Conservation (phyloP, 208 protist genomes). For the Crithidia expoeki region DNA sequence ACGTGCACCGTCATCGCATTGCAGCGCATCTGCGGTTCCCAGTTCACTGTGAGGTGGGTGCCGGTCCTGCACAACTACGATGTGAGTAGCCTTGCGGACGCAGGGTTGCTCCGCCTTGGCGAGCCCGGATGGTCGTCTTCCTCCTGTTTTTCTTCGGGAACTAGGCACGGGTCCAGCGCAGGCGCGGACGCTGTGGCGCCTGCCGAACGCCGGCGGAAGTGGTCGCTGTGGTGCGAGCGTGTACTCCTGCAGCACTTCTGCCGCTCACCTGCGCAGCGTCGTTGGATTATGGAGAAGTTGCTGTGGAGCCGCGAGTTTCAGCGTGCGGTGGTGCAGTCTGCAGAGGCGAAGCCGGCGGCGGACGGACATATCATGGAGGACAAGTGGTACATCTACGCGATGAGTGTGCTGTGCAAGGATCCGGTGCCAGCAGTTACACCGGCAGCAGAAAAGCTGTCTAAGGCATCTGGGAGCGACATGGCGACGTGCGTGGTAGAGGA, state of each 20-base stretch:
- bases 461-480: no score
- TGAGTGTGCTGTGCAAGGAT: slow-evolving; percentile 18
- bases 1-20: slow-evolving; percentile 35
- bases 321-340: not conserved
- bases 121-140: not conserved
- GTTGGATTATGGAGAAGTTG: slow-evolving; percentile 20
- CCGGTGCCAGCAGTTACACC: not conserved
- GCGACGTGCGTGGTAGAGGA: not conserved
- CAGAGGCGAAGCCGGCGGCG: not conserved
- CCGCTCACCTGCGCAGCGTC: slow-evolving; percentile 26
- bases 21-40: slow-evolving; percentile 32
- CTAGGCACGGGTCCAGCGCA: not conserved
- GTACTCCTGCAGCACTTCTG: slow-evolving; percentile 27
- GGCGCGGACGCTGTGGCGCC: not conserved
- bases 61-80: slow-evolving; percentile 48
- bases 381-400: slow-evolving; percentile 36
- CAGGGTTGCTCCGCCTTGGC: slow-evolving; percentile 31
- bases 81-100: slow-evolving; percentile 30
- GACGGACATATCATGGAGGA: slow-evolving; percentile 8
- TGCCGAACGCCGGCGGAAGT: not conserved
- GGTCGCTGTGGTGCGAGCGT: slow-evolving; percentile 27
- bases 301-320: slow-evolving; percentile 33
- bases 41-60: slow-evolving; percentile 38
- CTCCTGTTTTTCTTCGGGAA: not conserved
- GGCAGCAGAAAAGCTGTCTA: no score